These are phyloP conservation scores for Termitomyces sp. DNA, from an alignment of 768 basidiomycete genomes.

Conservation along the genomic window DNA sequence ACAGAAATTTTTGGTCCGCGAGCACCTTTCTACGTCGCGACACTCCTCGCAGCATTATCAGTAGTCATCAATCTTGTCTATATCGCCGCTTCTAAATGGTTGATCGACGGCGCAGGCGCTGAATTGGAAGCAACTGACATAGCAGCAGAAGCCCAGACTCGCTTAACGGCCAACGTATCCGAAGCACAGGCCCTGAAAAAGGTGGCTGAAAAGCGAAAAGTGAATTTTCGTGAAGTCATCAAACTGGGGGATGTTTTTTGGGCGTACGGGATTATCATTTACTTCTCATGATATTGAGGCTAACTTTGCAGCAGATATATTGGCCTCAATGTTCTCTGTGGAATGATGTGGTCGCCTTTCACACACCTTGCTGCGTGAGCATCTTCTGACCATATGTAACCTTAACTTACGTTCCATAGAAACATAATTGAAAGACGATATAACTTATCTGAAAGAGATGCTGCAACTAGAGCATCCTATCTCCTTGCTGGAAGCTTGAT, in stretches of 20 bases:
- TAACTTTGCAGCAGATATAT: conserved; percentile 46
- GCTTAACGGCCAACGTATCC: conserved; percentile 37
- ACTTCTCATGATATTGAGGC: conserved; percentile 2
- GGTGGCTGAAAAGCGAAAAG: conserved; percentile 60
- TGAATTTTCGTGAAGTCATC: conserved; percentile 53
- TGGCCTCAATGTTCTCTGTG: conserved; percentile 69
- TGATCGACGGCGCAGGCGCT: conserved; percentile 53
- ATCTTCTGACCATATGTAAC: neutral
- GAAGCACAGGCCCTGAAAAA: conserved; percentile 59
- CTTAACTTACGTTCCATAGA: conserved; percentile 26
- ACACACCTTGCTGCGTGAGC: conserved; percentile 69
- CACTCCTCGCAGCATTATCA: conserved; percentile 57
- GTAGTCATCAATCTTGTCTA: conserved; percentile 67
- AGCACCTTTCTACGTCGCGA: conserved; percentile 71
- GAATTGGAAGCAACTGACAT: conserved; percentile 63
- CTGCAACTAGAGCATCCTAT: conserved; percentile 63
- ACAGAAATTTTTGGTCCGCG: conserved; percentile 59
- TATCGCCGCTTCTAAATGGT: conserved; percentile 56
- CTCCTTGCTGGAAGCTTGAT: conserved; percentile 64
- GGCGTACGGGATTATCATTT: conserved; percentile 42
- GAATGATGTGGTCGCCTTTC: conserved; percentile 74
- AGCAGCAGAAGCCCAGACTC: conserved; percentile 44
- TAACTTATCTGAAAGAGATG: conserved; percentile 49
- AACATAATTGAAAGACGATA: conserved; percentile 73
- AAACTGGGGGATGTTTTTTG: conserved; percentile 74